Evolutionary conservation across 345 rosid genomes (phyloP), one percentile per base, ranked within the genome.

Genomic region (Passiflora organensis): DNA sequence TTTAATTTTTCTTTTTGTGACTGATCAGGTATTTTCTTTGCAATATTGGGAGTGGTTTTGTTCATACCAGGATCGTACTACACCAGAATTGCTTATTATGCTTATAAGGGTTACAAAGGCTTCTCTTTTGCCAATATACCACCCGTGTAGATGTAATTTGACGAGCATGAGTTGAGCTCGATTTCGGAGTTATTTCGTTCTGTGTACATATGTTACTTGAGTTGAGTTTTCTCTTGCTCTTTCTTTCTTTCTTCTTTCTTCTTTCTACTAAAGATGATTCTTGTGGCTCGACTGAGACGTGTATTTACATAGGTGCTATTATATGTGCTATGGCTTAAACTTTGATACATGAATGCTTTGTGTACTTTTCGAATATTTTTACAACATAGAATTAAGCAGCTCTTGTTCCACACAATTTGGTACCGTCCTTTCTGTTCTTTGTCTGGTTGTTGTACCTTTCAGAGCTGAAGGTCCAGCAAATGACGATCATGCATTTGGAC

Each of bases 111-210:
- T 43, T 91, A 88, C 81, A 79, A 79, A 70, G 98, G 98, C 52
- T 91, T 91, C 82, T 91, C 98, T 49, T 91, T 91, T 69, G 65
- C 88, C 73, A 91, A 80, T 71, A 91, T 88, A 48, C 98, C 98
- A 0, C 79, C 98, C 2, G 96, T 91, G 22, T 89, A 56, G 28
- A 15, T 64, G 24, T 21, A 46, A 13, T 51, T 4, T 25, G 28
- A n/a, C n/a, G n/a, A n/a, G n/a, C 57, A 70, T 37, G 13, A 48
- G 15, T 32, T 44, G 14, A 19, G 5, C 10, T 34, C 13, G 21
- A 17, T 41, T 16, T 14, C n/a, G 10, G 23, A 6, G 34, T 28
- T 28, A 8, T 28, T 28, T 28, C 43, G 32, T 15, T 53, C 13
- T 36, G 8, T 64, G 50, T 64, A 56, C 41, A 64, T 64, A 49